Evolutionary conservation across 1,284 basidiomycete species (phyloP), one percentile per base, ranked within the genome.

Genomic region (Trichosporon sp.): DNA sequence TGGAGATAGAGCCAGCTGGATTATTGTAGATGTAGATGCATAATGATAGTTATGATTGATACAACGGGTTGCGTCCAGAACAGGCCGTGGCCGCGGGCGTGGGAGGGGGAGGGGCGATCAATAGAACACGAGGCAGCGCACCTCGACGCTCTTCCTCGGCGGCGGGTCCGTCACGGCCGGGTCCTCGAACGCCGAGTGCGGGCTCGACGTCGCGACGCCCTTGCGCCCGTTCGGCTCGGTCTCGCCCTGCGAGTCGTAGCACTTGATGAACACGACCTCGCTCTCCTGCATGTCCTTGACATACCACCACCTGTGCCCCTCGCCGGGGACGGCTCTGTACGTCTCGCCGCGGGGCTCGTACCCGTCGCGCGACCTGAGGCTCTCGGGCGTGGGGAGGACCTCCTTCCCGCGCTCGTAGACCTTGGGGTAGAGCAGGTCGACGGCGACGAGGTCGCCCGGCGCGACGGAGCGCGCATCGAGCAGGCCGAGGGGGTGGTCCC

Each of bases 201-300:
- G 47, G 18, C 47, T 51, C 8, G 21, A 25, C 2, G 47, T 51
- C n/a, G 47, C 47, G 23, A 51, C 47, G 7, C 38, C 47, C 21
- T 51, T 51, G 21, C 47, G 23, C 21, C 47, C 47, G 12, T 51
- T 25, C 2, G 53, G 34, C 13, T 27, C 31, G 31, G 44, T 51
- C 62, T 65, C 60, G 47, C 65, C 53, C 58, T 25, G n/a, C 32
- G 60, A 63, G 68, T 69, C 68, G 27, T 31, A 69, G 47, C 64
- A 65, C 68, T 69, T 69, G 65, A 69, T 62, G 65, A 69, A 64
- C 60, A 69, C 64, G 47, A 69, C 51, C 53, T 69, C 68, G 27
- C 64, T 62, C n/a, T 51, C 60, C 31, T 18, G 32, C 68, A 69
- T 69, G 56, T 69, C 65, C 25, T 53, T 60, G 38, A 65, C 64